A percentile compares a stretch with the other conserved stretches of the same genome.
Conservation (phyloP, 495 filamentous ascomycete species). For the Choiromyces venosus region DNA sequence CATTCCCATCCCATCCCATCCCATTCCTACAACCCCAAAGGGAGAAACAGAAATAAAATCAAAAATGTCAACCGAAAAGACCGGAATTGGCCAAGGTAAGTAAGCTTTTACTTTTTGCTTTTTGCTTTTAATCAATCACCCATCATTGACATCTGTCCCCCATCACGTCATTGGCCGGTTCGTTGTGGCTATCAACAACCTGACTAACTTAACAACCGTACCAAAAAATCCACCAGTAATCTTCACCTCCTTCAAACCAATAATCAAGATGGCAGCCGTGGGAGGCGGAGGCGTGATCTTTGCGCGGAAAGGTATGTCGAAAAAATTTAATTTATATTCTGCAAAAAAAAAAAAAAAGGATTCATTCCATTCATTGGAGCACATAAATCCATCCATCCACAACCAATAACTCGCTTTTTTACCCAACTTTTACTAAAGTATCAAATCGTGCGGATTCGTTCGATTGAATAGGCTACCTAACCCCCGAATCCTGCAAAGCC, state of each 20-base stretch:
- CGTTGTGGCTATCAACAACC: not conserved
- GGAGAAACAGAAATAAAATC: not conserved
- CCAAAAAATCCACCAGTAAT: constrained; percentile 26
- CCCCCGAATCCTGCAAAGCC: constrained; percentile 37
- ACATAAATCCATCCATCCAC: too few relatives aligned
- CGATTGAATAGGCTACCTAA: constrained; percentile 38
- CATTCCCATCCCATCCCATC: too few relatives aligned
- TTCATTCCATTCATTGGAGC: too few relatives aligned
- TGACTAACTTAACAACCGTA: not conserved
- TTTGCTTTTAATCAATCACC: not conserved
- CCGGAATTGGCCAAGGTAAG: constrained; percentile 36
- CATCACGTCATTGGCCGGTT: too few relatives aligned
- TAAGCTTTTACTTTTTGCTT: too few relatives aligned
- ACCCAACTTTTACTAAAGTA: too few relatives aligned
- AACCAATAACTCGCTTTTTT: not conserved
- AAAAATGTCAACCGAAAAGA: constrained; percentile 23
- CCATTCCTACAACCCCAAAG: not conserved
- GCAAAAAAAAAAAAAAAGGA: too few relatives aligned
- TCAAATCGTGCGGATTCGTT: too few relatives aligned
- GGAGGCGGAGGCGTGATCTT: constrained; percentile 30
- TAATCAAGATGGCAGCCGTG: constrained; percentile 39
- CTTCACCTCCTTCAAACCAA: constrained; percentile 39
- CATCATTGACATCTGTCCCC: not conserved
- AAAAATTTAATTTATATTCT: too few relatives aligned
- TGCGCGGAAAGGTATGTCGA: constrained; percentile 38